phyloP scores from a whole-genome alignment of 768 basidiomycete genomes.

The Podaxis sp. region DNA sequence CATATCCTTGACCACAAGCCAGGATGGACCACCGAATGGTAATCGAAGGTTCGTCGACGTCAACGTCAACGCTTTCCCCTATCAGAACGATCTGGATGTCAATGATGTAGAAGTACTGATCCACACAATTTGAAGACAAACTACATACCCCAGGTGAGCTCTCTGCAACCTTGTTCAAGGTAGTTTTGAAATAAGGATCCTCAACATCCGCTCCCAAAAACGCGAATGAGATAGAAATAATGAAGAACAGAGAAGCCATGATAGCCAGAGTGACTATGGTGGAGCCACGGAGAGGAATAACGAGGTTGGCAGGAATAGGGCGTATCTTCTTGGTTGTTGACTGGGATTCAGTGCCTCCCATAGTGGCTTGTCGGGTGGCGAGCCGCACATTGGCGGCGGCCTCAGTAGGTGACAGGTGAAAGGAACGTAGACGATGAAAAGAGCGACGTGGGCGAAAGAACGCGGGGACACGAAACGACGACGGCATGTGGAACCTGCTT shows the following conservation, averaged over 20 bases:
- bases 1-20: constrained; percentile 46
- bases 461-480: constrained; percentile 29
- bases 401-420: constrained; percentile 37
- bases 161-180: constrained; percentile 40
- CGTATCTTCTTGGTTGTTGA: not conserved
- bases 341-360: constrained; percentile 25
- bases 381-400: constrained; percentile 10
- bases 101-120: no score
- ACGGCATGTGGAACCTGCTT: constrained; percentile 19
- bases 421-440: constrained; percentile 41
- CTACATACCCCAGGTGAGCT: constrained; percentile 45
- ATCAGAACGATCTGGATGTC: constrained; percentile 47
- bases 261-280: constrained; percentile 36
- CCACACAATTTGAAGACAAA: not conserved
- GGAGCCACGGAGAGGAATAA: constrained; percentile 30
- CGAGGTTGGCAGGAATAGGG: constrained; percentile 20
- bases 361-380: constrained; percentile 23
- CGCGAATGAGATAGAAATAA: constrained; percentile 44
- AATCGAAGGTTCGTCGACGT: constrained; percentile 57
- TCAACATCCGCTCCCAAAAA: constrained; percentile 47
- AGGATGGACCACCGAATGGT: constrained; percentile 57
- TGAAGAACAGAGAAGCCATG: constrained; percentile 48
- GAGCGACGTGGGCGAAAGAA: constrained; percentile 33
- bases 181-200: constrained; percentile 37
- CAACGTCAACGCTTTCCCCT: constrained; percentile 58